Base-by-base conservation (phyloP, 495 filamentous ascomycete species). In the Penicillium paradoxum region DNA sequence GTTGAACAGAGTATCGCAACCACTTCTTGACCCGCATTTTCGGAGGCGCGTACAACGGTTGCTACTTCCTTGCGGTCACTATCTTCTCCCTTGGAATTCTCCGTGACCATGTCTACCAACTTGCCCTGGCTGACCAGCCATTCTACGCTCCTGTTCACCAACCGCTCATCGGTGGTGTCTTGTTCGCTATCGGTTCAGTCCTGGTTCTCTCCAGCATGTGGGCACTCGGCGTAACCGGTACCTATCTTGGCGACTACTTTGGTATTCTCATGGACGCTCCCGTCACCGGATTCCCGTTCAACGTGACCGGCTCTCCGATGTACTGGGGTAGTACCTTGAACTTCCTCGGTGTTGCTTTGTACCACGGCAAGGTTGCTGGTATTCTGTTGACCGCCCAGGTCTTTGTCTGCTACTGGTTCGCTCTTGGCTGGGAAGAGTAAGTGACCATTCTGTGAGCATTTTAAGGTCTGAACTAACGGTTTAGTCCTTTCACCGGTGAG, bases 221-320 rank as follows among this genome's bases (percentile, higher is more conserved):
- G 82, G 87, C 84, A 24, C 81, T 98, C n/a, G 93, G 93, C 39
- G 78, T 98, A 54, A 97, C 93, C 9, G 95, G 93, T 50, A 98
- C 93, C 57, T 98, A 97, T 68, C 77, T 98, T 22, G 93, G 93
- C 51, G 93, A 98, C 74, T 98, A 98, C 75, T 98, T 96, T 62
- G 93, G 93, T 33, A 97, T 98, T 65, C 77, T 98, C 56, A 95
- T 97, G 93, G 91, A 97, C 64, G 77, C 83, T 62, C 89, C 88
- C 42, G 91, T 98, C 39, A 95, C 89, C 5, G 83, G 86, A 10
- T 98, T 98, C 67, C 93, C 93, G 1, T 98, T 98, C 82, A 97
- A 90, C 70, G 74, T 97, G 46, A 92, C 87, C 22, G 82, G 83
- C 55, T 88, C 91, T 33, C 93, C 93, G 36, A 98, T 98, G 93